Percentiles rank a stretch among this genome's conserved stretches.
These are phyloP conservation scores for Orbilia javanica DNA, from an alignment of 2,329 filamentous ascomycete species.

Conservation along the genomic window DNA sequence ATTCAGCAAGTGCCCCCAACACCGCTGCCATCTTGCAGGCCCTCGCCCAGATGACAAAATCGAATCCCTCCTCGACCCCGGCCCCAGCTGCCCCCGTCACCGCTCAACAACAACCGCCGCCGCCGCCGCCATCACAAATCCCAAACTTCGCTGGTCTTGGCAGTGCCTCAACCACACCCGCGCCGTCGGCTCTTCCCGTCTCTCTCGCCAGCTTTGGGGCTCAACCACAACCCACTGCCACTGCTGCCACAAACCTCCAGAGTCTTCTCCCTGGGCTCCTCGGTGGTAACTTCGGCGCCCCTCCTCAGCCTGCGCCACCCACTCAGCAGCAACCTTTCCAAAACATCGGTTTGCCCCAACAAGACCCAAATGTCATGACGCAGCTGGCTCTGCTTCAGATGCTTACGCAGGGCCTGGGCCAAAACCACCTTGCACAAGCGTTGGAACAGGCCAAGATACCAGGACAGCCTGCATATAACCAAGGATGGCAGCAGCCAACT, in stretches of 20 bases:
- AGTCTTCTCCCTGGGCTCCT: slow-evolving; percentile 45
- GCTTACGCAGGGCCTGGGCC: slow-evolving; percentile 45
- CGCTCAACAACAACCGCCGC: too few species aligned
- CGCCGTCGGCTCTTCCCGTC: slow-evolving; percentile 60
- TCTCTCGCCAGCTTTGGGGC: slow-evolving; percentile 54
- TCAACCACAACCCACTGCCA: slow-evolving; percentile 58
- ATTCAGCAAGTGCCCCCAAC: slow-evolving; percentile 68
- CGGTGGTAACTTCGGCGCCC: slow-evolving; percentile 59
- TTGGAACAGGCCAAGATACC: slow-evolving; percentile 43
- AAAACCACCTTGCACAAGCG: slow-evolving; percentile 48
- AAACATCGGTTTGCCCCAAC: slow-evolving; percentile 41
- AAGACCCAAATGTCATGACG: slow-evolving; percentile 51
- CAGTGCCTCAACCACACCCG: slow-evolving; percentile 61
- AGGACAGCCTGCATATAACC: slow-evolving; percentile 52
- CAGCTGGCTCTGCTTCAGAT: slow-evolving; percentile 53
- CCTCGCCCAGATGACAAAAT: slow-evolving; percentile 83
- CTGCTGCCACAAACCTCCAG: slow-evolving; percentile 33
- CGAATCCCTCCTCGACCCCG: slow-evolving; percentile 69
- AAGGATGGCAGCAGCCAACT: slow-evolving; percentile 49
- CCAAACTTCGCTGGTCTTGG: slow-evolving; percentile 44
- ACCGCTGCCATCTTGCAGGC: slow-evolving; percentile 79
- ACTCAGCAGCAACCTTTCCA: slow-evolving; percentile 61
- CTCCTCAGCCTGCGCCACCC: slow-evolving; percentile 62
- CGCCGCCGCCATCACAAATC: slow-evolving; percentile 27
- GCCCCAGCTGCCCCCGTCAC: slow-evolving; percentile 58